These are phyloP conservation scores for Pulveroboletus sp. DNA, from an alignment of 1,284 basidiomycete species.

Conservation along the genomic window DNA sequence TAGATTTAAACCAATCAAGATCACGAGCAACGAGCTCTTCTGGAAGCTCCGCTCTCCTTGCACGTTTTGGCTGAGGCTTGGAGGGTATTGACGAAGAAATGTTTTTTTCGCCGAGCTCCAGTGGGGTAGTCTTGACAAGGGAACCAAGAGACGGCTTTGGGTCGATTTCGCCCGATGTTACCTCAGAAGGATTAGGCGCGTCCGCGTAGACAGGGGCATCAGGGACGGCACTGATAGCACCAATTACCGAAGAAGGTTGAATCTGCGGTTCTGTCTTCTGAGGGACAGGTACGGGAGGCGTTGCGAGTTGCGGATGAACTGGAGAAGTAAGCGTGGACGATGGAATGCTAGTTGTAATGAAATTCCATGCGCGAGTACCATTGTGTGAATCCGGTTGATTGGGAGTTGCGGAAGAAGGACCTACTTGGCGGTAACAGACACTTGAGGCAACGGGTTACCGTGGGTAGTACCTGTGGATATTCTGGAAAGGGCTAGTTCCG, in stretches of 20 bases:
- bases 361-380: not conserved
- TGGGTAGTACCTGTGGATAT: not conserved
- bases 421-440: slow-evolving; percentile 12
- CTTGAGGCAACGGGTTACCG: not conserved
- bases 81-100: not conserved
- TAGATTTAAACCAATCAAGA: slow-evolving; percentile 34
- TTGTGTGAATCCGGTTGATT: slow-evolving; percentile 5
- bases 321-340: not conserved
- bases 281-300: not conserved
- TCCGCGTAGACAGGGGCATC: not conserved
- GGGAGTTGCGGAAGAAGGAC: slow-evolving; percentile 6
- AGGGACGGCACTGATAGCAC: not conserved
- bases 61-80: slow-evolving; percentile 34
- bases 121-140: not conserved
- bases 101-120: not conserved
- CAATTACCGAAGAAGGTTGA: not conserved
- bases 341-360: slow-evolving; percentile 3
- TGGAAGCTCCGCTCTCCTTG: slow-evolving; percentile 23
- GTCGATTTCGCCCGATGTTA: not conserved
- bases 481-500: not conserved
- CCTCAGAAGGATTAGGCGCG: slow-evolving; percentile 1
- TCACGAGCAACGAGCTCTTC: slow-evolving; percentile 34
- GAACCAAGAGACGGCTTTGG: not conserved
- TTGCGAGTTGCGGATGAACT: not conserved
- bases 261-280: not conserved